Percentiles rank a stretch among this genome's conserved stretches.
These are phyloP conservation scores for Fusarium sp. DNA, from an alignment of 2,329 filamentous ascomycete genomes.

Conservation along the genomic window DNA sequence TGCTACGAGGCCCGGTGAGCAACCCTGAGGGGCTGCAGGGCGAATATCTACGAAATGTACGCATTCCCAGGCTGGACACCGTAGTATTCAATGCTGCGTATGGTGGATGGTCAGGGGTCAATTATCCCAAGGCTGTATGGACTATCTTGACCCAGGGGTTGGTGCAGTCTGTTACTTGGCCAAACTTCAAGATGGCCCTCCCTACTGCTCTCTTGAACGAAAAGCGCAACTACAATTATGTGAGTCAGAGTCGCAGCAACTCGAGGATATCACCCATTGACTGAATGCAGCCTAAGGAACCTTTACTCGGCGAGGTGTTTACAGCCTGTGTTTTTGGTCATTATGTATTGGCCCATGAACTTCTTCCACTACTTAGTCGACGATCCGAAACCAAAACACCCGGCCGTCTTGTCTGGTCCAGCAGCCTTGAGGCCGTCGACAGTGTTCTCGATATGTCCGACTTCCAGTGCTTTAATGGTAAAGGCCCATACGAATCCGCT, in stretches of 20 bases:
- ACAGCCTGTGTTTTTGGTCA: conserved; percentile 95
- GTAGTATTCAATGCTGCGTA: conserved; percentile 90
- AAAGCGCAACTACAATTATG: conserved; percentile 50
- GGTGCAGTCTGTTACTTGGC: conserved; percentile 77
- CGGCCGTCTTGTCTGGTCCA: conserved; percentile 86
- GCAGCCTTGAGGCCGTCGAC: conserved; percentile 76
- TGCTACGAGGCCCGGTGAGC: conserved; percentile 57
- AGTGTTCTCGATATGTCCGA: conserved; percentile 72
- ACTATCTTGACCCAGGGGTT: conserved; percentile 68
- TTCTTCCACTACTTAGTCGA: conserved; percentile 77
- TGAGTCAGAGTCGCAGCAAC: conserved; percentile 29
- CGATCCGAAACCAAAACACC: conserved; percentile 52
- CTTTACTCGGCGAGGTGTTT: conserved; percentile 82
- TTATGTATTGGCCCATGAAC: conserved; percentile 85
- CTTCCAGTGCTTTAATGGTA: conserved; percentile 75
- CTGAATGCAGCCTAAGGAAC: conserved; percentile 59
- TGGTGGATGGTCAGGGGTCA: conserved; percentile 83
- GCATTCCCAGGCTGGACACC: conserved; percentile 78
- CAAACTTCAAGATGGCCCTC: conserved; percentile 76
- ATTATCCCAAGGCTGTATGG: conserved; percentile 71
- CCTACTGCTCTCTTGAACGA: conserved; percentile 57
- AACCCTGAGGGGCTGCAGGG: conserved; percentile 55
- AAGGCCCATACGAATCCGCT: conserved; percentile 81
- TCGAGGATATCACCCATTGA: neutral
- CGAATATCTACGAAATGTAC: conserved; percentile 55